Evolutionary conservation across 345 rosid species (phyloP), one percentile per base, ranked within the genome.

Genomic region (Hibiscus mutabilis): DNA sequence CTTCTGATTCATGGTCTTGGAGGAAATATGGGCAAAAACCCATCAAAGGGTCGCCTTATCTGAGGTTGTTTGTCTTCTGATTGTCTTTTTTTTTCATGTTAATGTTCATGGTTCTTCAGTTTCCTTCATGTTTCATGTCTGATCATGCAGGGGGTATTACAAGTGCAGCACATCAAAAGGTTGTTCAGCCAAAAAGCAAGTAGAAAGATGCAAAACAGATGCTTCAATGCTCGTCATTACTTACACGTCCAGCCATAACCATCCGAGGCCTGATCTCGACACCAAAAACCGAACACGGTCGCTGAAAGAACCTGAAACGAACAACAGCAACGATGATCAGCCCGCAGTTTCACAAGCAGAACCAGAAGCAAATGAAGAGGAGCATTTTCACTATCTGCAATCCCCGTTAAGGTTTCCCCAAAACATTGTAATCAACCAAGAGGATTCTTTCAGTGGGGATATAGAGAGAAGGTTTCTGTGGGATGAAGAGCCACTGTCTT

Each of bases 1-100:
- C 92, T 79, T 84, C 82, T 80, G 92, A 88, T 84, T 79, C 76
- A 58, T 88, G 92, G 92, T 88, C 90, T 18, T 88, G 92, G 92
- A 88, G 92, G 69, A 88, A 88, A 73, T 88, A 88, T 72, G 92
- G 92, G 25, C 90, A 88, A 60, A 88, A 88, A 55, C 90, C 92
- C 22, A 88, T 88, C 29, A 88, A 88, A 75, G 92, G 92, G 40
- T 88, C 90, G 63, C 92, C 92, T 75, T 73, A 80, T 78, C 92
- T 90, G 31, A 86, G 92, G 92, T 86, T 15, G 4, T 19, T 14
- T 46, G 12, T 14, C 16, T 46, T 46, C 51, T 14, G 4, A 12
- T 18, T 64, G 12, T 21, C 1, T 21, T 19, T 33, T 60, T 46
- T 65, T 55, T 12, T 1, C 14, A 18, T n/a, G n/a, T 69, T 37